These are phyloP conservation scores for Vararia minispora DNA, from an alignment of 768 basidiomycete genomes.

Conservation along the genomic window DNA sequence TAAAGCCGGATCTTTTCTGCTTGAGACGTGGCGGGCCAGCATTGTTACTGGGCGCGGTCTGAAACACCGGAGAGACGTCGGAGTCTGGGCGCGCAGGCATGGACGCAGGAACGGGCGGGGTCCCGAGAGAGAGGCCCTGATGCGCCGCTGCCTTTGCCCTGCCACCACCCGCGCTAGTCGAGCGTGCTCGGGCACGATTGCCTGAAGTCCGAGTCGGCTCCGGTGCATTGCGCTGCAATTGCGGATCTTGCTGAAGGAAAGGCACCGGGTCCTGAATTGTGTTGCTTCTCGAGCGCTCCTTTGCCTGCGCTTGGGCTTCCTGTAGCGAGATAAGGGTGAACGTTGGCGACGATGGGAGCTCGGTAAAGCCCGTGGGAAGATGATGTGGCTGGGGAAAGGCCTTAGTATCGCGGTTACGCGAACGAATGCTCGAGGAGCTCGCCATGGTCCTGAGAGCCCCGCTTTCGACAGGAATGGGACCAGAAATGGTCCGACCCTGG, in stretches of 20 bases:
- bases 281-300: constrained; percentile 46
- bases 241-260: constrained; percentile 23
- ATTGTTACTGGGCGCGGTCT: constrained; percentile 3
- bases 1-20: constrained; percentile 75
- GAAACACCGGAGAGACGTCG: background rate
- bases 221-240: constrained; percentile 17
- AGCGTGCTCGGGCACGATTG: constrained; percentile 39
- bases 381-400: constrained; percentile 20
- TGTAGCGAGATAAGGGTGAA: constrained; percentile 67
- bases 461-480: constrained; percentile 6
- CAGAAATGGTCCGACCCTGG: constrained; percentile 12
- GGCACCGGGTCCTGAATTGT: constrained; percentile 24
- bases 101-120: constrained; percentile 10
- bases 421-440: constrained; percentile 1
- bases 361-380: constrained; percentile 43
- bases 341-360: constrained; percentile 32
- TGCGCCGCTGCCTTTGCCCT: constrained; percentile 28
- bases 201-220: constrained; percentile 7
- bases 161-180: constrained; percentile 44
- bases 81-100: constrained; percentile 2
- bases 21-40: constrained; percentile 36
- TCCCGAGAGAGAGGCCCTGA: constrained; percentile 3
- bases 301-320: constrained; percentile 56
- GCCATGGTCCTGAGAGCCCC: too few species aligned
- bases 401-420: constrained; percentile 6